Percentiles rank a stretch among this genome's conserved stretches.
These are phyloP conservation scores for Lodderomyces metapsilosis DNA, from an alignment of 1,139 yeast genomes.

Conservation along the genomic window DNA sequence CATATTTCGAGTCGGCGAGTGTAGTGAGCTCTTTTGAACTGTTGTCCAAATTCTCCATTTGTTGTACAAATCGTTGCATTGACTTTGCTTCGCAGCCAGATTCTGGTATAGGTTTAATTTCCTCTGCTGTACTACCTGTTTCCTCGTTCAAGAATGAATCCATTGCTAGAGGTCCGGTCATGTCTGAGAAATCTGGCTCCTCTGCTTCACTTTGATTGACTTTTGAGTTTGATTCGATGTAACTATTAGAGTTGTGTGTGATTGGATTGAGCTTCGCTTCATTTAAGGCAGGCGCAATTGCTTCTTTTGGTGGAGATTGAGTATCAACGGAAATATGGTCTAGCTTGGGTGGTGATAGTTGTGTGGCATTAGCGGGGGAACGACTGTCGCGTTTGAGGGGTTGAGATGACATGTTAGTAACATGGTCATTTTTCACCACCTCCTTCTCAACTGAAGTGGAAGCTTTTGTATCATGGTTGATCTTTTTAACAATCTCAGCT, in stretches of 20 bases:
- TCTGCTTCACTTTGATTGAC: too few species aligned
- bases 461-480: not conserved
- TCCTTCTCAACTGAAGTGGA: not conserved
- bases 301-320: not conserved
- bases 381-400: too few species aligned
- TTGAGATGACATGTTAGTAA: too few species aligned
- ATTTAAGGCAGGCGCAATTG: not conserved
- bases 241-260: not conserved
- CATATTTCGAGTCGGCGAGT: conserved; percentile 24
- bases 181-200: not conserved
- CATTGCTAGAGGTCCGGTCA: conserved; percentile 15
- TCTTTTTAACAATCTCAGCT: too few species aligned
- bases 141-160: conserved; percentile 9
- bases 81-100: conserved; percentile 11
- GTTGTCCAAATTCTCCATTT: conserved; percentile 36
- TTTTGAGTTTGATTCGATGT: too few species aligned
- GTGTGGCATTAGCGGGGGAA: too few species aligned
- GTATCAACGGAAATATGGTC: not conserved
- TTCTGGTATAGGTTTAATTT: conserved; percentile 1
- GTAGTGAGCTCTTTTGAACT: conserved; percentile 34
- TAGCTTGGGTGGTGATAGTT: not conserved
- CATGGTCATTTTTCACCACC: not conserved
- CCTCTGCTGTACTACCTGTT: not conserved
- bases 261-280: not conserved
- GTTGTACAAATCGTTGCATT: conserved; percentile 18